phyloP scores from a whole-genome alignment of 352 stramenopile genomes.

The Phytophthora hybrid region DNA sequence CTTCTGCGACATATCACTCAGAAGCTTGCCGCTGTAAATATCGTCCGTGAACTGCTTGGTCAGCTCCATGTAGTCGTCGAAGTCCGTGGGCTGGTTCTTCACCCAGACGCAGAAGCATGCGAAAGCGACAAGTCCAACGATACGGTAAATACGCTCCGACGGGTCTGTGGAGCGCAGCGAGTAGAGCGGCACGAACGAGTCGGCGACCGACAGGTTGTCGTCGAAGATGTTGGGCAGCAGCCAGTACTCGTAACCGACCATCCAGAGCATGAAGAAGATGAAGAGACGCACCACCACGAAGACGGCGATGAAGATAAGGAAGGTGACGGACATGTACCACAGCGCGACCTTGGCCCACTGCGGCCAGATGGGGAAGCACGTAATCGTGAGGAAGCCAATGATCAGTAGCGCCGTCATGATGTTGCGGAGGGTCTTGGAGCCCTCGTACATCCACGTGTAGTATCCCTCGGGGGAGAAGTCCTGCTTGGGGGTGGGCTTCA shows the following conservation, averaged over 20 bases:
- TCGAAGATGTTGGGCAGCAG: slow-evolving; percentile 99
- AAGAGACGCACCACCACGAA: slow-evolving; percentile 96
- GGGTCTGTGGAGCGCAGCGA: slow-evolving; percentile 83
- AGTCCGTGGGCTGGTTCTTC: slow-evolving; percentile 99
- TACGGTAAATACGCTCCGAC: slow-evolving; percentile 96
- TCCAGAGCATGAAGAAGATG: slow-evolving; percentile 97
- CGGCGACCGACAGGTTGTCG: slow-evolving; percentile 96
- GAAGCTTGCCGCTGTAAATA: slow-evolving; percentile 98
- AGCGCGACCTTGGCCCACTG: slow-evolving; percentile 97
- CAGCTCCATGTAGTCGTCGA: slow-evolving; percentile 98
- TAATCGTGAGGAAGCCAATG: slow-evolving; percentile 97
- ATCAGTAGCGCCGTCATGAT: slow-evolving; percentile 98
- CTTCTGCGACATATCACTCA: slow-evolving; percentile 98
- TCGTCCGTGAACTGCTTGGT: slow-evolving; percentile 99
- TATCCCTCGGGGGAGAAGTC: slow-evolving; percentile 97
- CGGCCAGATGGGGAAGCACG: slow-evolving; percentile 99
- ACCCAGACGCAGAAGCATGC: slow-evolving; percentile 98
- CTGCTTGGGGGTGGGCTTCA: slow-evolving; percentile 84
- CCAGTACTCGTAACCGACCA: slow-evolving; percentile 98
- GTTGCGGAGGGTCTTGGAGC: slow-evolving; percentile 97
- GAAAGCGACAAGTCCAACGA: slow-evolving; percentile 93
- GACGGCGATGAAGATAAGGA: slow-evolving; percentile 98
- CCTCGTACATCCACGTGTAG: slow-evolving; percentile 99
- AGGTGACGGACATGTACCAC: slow-evolving; percentile 99
- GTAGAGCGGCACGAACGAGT: slow-evolving; percentile 98